A percentile compares a stretch with the other conserved stretches of the same genome.
Evolutionary conservation across 306 rosid genomes (phyloP).

Genomic region (Ziziphus jujuba): DNA sequence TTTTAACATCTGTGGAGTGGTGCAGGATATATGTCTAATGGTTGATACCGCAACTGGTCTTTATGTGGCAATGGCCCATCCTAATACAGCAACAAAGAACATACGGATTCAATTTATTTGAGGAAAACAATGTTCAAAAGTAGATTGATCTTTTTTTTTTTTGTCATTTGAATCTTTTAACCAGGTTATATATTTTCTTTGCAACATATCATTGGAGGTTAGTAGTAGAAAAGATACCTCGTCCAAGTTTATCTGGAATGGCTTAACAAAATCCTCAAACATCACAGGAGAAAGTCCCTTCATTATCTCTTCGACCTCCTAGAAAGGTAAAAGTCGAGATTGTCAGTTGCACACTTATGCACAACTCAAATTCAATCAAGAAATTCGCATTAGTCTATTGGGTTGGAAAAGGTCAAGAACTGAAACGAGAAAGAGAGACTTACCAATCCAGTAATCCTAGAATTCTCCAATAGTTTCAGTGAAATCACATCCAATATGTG

Average conservation of each 20-base stretch:
- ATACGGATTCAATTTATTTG: not conserved
- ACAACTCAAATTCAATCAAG: not conserved
- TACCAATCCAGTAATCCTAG: slow-evolving; percentile 95
- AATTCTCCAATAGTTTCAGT: slow-evolving; percentile 68
- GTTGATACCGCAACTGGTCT: slow-evolving; percentile 53
- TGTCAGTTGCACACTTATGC: slow-evolving; percentile 1
- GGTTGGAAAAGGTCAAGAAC: not conserved
- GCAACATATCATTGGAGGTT: not conserved
- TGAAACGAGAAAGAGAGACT: not conserved
- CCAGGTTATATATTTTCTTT: not conserved
- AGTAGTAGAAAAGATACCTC: slow-evolving; percentile 45
- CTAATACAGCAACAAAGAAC: slow-evolving; percentile 35
- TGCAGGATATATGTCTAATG: slow-evolving; percentile 69
- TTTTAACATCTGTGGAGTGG: slow-evolving; percentile 83
- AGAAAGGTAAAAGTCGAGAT: slow-evolving; percentile 6
- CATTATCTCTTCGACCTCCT: slow-evolving; percentile 89
- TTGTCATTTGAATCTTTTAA: not conserved
- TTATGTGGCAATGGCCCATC: slow-evolving; percentile 78
- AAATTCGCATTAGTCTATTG: slow-evolving; percentile 6
- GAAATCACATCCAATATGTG: slow-evolving; percentile 78
- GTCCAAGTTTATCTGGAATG: slow-evolving; percentile 75
- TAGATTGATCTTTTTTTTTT: too few relatives aligned
- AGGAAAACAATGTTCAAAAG: not conserved
- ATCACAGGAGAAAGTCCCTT: slow-evolving; percentile 71
- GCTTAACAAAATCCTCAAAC: slow-evolving; percentile 83